Evolutionary conservation across 805 yeast genomes (phyloP), one percentile per base, ranked within the genome.

Genomic region (Myxozyma sirexii): DNA sequence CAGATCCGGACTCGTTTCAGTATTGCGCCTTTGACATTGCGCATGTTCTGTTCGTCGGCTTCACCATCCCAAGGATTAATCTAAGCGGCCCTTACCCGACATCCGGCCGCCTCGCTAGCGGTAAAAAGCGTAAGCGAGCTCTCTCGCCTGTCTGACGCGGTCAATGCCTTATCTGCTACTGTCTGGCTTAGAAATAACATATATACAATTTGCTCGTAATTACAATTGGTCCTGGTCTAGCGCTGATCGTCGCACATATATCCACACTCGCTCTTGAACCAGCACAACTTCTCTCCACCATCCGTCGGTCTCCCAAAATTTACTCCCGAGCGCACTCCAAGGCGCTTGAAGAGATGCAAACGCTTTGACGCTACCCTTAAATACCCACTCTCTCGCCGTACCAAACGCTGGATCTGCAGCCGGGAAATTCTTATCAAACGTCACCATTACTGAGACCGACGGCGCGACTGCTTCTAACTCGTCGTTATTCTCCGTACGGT

Each of bases 401-500:
- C 41, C 56, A 41, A 31, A 41, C 26, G 47, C 45, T 10, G 33
- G 27, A 17, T 33, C 23, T 2, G 49, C 41, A 4, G 21, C 57
- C 38, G 59, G 58, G 23, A 59, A 59, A 19, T 51, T 24, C 41
- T 62, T 27, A 39, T 59, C 67, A 35, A 75, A 77, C 1, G 83
- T 76, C 43, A 85, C 79, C 35, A 84, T 72, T 65, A 77, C 84
- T 56, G 84, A 81, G 66, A 83, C 83, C 0, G 74, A 52, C 2
- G 72, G 67, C 85, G 86, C 83, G n/a, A 73, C 55, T 0, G 64
- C 66, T 13, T 57, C 54, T 46, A 88, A 71, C 2, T 64, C 71
- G 0, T 64, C 68, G 2, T 63, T 63, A 50, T 79, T 76, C 70
- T 93, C 97, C 0, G 94, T 82, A 69, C 87, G 90, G 72, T 93